Base-by-base conservation (phyloP, 495 filamentous ascomycete species). In the Xylaria grammica region DNA sequence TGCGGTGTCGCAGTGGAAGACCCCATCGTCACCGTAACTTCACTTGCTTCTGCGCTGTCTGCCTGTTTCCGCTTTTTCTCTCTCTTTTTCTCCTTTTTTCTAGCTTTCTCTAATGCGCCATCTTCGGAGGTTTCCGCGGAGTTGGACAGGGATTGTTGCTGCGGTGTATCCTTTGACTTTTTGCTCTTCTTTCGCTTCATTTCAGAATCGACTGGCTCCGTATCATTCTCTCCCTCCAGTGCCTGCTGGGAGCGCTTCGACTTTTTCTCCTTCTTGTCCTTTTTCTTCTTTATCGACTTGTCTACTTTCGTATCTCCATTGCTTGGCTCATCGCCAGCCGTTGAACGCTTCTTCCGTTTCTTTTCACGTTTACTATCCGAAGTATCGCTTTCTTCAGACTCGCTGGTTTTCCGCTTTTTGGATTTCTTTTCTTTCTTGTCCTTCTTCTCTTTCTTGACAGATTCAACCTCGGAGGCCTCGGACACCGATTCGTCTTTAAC, bases 21-120 rank as follows among this genome's bases (percentile, higher is more conserved):
- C 40, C 65, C 42, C 50, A 64, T 54, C 66, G 24, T 67, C 68
- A 63, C 60, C 68, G 22, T 68, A 44, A 61, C 65, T 63, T 62
- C 58, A 72, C 69, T 61, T 54, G 53, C 60, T 8, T 63, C 70
- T 45, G 65, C 50, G 34, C 46, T 60, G 22, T 72, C 71, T 13
- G 72, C 63, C 38, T 67, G 62, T 59, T 67, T 65, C 34, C 76
- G 65, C 50, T 81, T 83, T 46, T 85, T 85, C 34, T 80, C 76
- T 56, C 75, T 72, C 67, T 80, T 75, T 71, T 81, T 75, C 72
- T 85, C 70, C 68, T 82, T 83, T 42, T 74, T 78, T n/a, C 79
- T 81, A 15, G 69, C 67, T 64, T 71, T 76, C 19, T 65, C 70
- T 5, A 62, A 44, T 15, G 66, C 58, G 27, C 54, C 46, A 38